Conservation (phyloP, 176 grass and related monocot species). For the Calamus simplicifolius region DNA sequence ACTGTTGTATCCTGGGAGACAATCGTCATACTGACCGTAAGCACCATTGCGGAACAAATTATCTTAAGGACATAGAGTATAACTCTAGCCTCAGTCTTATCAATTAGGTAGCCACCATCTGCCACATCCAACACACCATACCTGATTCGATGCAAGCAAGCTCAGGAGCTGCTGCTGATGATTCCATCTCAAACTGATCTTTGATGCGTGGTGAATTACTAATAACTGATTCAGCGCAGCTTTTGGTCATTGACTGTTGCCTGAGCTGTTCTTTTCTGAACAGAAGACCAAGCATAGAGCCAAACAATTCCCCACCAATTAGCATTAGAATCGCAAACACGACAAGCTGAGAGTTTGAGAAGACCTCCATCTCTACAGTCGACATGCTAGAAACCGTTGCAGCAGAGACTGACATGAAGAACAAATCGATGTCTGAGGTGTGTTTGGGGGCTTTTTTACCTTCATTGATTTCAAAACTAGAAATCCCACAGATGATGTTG, state of each 20-base stretch:
- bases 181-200: too few species aligned
- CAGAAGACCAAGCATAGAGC: slow-evolving; percentile 30
- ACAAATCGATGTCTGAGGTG: slow-evolving; percentile 26
- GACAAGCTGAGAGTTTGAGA: slow-evolving; percentile 52
- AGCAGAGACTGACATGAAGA: slow-evolving; percentile 69
- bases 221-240: too few species aligned
- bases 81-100: too few species aligned
- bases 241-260: background rate
- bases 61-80: too few species aligned
- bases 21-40: too few species aligned
- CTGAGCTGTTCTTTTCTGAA: slow-evolving; percentile 28
- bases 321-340: slow-evolving; percentile 48
- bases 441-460: background rate
- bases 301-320: slow-evolving; percentile 45
- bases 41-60: too few species aligned
- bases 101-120: too few species aligned
- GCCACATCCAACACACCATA: too few species aligned
- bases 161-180: too few species aligned
- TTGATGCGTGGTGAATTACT: too few species aligned
- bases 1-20: too few species aligned
- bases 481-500: slow-evolving; percentile 9
- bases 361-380: slow-evolving; percentile 59
- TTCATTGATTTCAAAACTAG: slow-evolving; percentile 16
- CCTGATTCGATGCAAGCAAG: too few species aligned
- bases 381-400: slow-evolving; percentile 77